phyloP scores from a whole-genome alignment of 139 green algal species.

The Chloropicon primus region DNA sequence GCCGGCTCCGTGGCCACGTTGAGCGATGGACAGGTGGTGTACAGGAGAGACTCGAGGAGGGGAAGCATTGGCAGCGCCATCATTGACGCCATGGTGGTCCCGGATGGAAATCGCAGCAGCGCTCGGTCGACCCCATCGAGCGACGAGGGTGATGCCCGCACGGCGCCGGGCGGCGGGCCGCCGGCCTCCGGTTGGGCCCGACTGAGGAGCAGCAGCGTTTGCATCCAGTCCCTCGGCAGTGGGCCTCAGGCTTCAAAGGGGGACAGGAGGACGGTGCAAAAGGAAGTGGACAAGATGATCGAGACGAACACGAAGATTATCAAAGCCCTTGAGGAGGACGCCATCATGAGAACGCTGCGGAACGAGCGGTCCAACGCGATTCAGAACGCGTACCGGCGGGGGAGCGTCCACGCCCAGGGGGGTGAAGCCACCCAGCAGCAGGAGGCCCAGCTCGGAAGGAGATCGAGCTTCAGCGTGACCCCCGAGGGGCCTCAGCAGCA shows the following conservation, averaged over 20 bases:
- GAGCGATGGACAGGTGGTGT: too few relatives aligned
- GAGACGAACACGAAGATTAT: not conserved
- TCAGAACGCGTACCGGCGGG: not conserved
- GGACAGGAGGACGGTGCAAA: not conserved
- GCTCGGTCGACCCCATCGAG: too few relatives aligned
- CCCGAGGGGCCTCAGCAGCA: not conserved
- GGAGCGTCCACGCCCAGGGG: too few relatives aligned
- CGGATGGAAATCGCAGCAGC: too few relatives aligned
- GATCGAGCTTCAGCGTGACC: not conserved
- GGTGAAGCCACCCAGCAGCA: not conserved
- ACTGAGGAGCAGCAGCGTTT: not conserved
- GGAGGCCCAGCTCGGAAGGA: not conserved
- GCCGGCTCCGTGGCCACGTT: too few relatives aligned
- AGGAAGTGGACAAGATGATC: slow-evolving; percentile 1
- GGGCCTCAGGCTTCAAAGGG: not conserved
- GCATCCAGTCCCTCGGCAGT: not conserved
- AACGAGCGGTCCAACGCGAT: not conserved
- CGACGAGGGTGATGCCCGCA: too few relatives aligned
- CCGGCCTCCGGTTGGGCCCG: not conserved
- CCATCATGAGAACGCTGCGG: not conserved
- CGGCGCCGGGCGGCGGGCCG: too few relatives aligned
- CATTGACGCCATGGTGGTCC: not conserved
- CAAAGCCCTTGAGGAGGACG: not conserved
- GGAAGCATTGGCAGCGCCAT: not conserved
- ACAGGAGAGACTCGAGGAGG: too few relatives aligned